phyloP scores from a whole-genome alignment of 2,329 filamentous ascomycete species.

The Claviceps pazoutovae region DNA sequence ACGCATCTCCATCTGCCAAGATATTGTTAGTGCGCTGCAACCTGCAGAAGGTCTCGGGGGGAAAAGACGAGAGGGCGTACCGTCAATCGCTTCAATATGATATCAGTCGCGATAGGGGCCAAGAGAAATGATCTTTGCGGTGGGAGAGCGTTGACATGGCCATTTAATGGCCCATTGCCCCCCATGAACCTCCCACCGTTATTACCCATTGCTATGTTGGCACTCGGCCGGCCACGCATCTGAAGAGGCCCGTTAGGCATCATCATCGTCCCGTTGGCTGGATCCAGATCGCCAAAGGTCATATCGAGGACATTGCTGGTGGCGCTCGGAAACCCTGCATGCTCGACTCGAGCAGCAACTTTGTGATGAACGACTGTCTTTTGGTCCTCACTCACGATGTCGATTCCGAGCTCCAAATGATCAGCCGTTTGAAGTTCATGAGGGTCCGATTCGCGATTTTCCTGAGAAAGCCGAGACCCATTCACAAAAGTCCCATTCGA shows the following conservation, averaged over 20 bases:
- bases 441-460: slow-evolving; percentile 92
- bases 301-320: slow-evolving; percentile 71
- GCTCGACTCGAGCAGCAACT: slow-evolving; percentile 90
- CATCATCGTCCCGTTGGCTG: slow-evolving; percentile 60
- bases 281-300: slow-evolving; percentile 84
- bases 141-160: slow-evolving; percentile 43
- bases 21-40: not conserved
- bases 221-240: slow-evolving; percentile 55
- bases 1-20: slow-evolving; percentile 62
- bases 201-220: slow-evolving; percentile 47
- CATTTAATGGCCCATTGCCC: slow-evolving; percentile 29
- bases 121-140: slow-evolving; percentile 77
- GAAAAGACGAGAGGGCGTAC: slow-evolving; percentile 14
- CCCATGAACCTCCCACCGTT: slow-evolving; percentile 49
- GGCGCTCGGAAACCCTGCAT: slow-evolving; percentile 70
- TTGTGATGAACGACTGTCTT: slow-evolving; percentile 98
- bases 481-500: slow-evolving; percentile 99
- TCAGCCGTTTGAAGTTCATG: slow-evolving; percentile 87
- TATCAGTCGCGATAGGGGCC: slow-evolving; percentile 81
- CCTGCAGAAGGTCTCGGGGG: not conserved
- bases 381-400: slow-evolving; percentile 97
- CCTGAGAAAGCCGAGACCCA: slow-evolving; percentile 72
- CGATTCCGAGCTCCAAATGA: slow-evolving; percentile 87
- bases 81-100: slow-evolving; percentile 60
- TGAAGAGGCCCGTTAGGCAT: slow-evolving; percentile 55